Conservation (phyloP, 1,139 yeast genomes). For the Saccharomyces hybrid region DNA sequence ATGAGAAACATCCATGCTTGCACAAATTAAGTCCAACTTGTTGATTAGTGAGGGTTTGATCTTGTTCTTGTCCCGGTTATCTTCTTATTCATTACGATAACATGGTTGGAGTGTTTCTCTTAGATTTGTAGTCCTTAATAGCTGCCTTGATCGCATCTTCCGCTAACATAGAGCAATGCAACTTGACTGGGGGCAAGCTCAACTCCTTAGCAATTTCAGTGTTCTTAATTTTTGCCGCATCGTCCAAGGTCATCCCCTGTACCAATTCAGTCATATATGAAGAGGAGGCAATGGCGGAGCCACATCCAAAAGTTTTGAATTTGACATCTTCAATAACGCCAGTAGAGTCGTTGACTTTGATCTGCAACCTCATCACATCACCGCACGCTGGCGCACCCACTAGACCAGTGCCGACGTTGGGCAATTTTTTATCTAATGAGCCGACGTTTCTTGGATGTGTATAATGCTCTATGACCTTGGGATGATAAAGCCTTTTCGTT, state of each 20-base stretch:
- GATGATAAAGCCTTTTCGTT: conserved; percentile 43
- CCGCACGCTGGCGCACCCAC: conserved; percentile 99
- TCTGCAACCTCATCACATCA: conserved; percentile 96
- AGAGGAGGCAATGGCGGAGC: conserved; percentile 93
- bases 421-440: conserved; percentile 67
- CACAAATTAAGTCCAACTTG: background rate
- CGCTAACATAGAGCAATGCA: conserved; percentile 97
- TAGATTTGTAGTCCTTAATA: conserved; percentile 84
- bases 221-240: conserved; percentile 85
- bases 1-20: background rate
- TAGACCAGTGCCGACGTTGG: conserved; percentile 90
- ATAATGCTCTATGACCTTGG: conserved; percentile 84
- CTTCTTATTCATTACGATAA: background rate
- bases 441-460: conserved; percentile 97
- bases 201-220: conserved; percentile 90
- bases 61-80: background rate
- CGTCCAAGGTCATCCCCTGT: conserved; percentile 90
- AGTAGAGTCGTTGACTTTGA: conserved; percentile 81
- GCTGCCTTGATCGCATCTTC: conserved; percentile 98
- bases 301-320: conserved; percentile 98
- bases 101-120: conserved; percentile 35
- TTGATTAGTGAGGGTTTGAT: background rate
- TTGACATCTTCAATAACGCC: conserved; percentile 92
- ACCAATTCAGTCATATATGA: conserved; percentile 93
- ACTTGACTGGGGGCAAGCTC: conserved; percentile 91